Base-by-base conservation (phyloP, 108 stramenopile genomes). In the Cylindrotheca fusiformis region DNA sequence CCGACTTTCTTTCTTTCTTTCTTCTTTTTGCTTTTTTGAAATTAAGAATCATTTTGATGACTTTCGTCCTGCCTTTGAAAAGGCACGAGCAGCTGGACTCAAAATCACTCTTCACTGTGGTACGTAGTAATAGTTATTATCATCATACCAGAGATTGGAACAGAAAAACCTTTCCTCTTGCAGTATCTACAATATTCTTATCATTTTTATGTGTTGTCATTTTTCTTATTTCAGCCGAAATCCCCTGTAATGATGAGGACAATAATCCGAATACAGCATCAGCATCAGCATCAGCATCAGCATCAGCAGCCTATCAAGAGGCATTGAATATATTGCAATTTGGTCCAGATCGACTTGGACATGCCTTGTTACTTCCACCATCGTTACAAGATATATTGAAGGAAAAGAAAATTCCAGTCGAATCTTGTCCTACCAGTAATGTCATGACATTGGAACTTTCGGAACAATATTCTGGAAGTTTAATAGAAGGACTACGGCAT, bases 341-440 rank as follows among this genome's bases (percentile, higher is more conserved):
- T 52, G 48, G 60, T 18, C 88, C 88, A 0, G 79, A 83, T 71
- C 69, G 88, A 46, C 64, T 90, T 33, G 88, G 88, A 22, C 88
- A 90, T 56, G 84, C 84, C 20, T 48, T 90, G 17, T 53, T 75
- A 23, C 52, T 86, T 0, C 74, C 85, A 22, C 55, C 71, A 36
- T 53, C 54, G 1, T 58, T 79, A 6, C 65, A 69, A 51, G n/a
- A 80, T 32, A 48, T 46, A 24, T 36, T 84, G 32, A 22, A 36
- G 26, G 6, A 33, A 5, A 14, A 45, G 2, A 55, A 68, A 10
- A 84, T 87, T 55, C 84, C 84, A 19, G 78, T 91, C 27, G 90
- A 91, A 68, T 71, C 61, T 0, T 91, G 90, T 60, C 90, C 90
- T 5, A 87, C 86, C 12, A 84, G 82, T 36, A 91, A 91, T 71